Base-by-base conservation (phyloP, 345 rosid genomes). In the Syzygium aromaticum region DNA sequence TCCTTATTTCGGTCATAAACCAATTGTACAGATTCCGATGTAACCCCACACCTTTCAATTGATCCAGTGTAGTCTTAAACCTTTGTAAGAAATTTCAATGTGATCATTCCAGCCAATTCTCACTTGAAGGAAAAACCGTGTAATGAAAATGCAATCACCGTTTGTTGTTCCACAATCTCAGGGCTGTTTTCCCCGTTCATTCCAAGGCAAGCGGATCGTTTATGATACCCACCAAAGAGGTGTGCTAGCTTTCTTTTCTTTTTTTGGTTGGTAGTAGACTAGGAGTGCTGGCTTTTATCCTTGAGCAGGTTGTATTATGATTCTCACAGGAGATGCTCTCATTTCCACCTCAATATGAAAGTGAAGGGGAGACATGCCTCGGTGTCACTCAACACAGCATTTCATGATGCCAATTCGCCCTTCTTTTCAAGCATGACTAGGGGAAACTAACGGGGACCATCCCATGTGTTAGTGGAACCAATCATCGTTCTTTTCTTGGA, bases 1-100 rank as follows among this genome's bases (percentile, higher is more conserved):
- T 2, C 5, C 10, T 30, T 17, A 33, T 16, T 67, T 28, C 5
- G 3, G 13, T 21, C 43, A 17, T 33, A 33, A 67, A 67, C 25
- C 13, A 4, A 0, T 16, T 8, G 23, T 7, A 2, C 0, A 3
- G 13, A 17, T 33, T 33, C 13, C 11, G 4, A 33, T 5, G 0
- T 33, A 67, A 17, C 1, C 13, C 5, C 19, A 17, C 17, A 61
- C 14, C 5, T n/a, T 61, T 61, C 17, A n/a, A 13, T 61, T 61
- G 16, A 61, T 61, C 4, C 9, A n/a, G 27, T 59, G 0, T 61
- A n/a, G 17, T 61, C 33, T 7, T n/a, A 21, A 17, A 33, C 25
- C 0, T 67, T 33, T 17, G 3, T 3, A 33, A 67, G 11, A 33
- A 67, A 67, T 67, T 67, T 1, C 6, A 33, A 67, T 67, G 7